These are phyloP conservation scores for Phytophthora multivora DNA, from an alignment of 352 stramenopile species.

Conservation along the genomic window DNA sequence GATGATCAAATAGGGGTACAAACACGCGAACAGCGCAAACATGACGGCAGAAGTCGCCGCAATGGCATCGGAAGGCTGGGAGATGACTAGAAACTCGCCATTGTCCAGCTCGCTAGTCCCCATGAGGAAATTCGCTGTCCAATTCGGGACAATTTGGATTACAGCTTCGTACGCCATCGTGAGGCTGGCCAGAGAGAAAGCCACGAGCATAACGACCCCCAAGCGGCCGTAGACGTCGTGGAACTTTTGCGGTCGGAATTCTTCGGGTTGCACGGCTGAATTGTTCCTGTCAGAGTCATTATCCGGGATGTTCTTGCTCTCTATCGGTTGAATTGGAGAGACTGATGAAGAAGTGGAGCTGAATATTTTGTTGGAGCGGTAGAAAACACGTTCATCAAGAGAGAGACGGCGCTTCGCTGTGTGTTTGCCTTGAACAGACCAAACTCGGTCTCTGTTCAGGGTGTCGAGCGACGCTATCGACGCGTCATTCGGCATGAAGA, in stretches of 20 bases:
- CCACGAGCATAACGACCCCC: conserved; percentile 31
- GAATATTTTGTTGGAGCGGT: background rate
- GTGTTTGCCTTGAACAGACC: background rate
- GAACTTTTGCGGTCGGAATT: background rate
- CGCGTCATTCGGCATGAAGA: too few relatives aligned
- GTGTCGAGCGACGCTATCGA: too few relatives aligned
- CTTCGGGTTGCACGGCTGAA: conserved; percentile 20
- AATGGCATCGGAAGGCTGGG: conserved; percentile 22
- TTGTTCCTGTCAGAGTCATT: conserved; percentile 34
- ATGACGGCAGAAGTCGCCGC: conserved; percentile 29
- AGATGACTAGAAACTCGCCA: conserved; percentile 51
- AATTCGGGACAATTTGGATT: conserved; percentile 40
- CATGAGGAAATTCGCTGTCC: conserved; percentile 44
- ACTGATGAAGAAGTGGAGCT: background rate
- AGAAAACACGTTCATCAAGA: background rate
- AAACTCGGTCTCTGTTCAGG: background rate
- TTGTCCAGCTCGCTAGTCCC: conserved; percentile 37
- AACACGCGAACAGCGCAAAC: conserved; percentile 30
- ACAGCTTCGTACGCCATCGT: conserved; percentile 33
- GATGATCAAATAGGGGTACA: conserved; percentile 33
- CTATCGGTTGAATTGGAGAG: background rate
- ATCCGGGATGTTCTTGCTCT: background rate
- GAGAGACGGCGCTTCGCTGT: background rate
- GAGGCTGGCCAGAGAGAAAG: conserved; percentile 29
- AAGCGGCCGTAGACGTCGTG: conserved; percentile 7